Conservation (phyloP, 2,329 filamentous ascomycete species). For the Penicillium palitans region DNA sequence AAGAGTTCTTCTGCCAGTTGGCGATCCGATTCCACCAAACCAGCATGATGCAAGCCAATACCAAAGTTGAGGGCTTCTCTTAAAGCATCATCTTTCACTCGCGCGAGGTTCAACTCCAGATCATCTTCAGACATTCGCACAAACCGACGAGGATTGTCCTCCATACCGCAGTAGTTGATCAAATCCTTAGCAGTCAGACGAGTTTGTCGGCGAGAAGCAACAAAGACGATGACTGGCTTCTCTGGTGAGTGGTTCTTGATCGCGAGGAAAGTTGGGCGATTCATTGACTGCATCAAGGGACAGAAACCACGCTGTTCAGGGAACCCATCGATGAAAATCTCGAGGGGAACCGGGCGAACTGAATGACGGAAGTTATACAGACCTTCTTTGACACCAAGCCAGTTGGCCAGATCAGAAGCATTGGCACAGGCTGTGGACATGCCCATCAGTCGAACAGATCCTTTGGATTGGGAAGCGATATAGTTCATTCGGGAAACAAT, state of each 20-base stretch:
- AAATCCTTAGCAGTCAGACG: conserved; percentile 92
- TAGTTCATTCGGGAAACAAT: conserved; percentile 96
- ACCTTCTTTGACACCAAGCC: conserved; percentile 93
- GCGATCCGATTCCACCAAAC: conserved; percentile 90
- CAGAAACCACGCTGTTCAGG: conserved; percentile 94
- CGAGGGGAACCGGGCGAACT: conserved; percentile 89
- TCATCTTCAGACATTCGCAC: conserved; percentile 94
- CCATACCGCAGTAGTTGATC: conserved; percentile 97
- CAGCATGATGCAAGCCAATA: conserved; percentile 95
- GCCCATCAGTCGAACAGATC: conserved; percentile 83
- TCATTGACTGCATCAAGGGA: conserved; percentile 98
- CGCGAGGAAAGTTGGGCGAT: conserved; percentile 90
- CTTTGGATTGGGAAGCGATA: conserved; percentile 90
- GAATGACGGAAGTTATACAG: conserved; percentile 98
- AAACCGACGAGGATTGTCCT: conserved; percentile 93
- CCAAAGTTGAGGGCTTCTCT: conserved; percentile 95
- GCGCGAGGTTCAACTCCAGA: conserved; percentile 77
- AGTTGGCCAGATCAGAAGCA: conserved; percentile 88
- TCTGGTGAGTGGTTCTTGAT: conserved; percentile 95
- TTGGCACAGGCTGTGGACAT: conserved; percentile 99
- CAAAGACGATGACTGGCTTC: conserved; percentile 97
- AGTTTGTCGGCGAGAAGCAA: conserved; percentile 91
- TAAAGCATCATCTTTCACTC: conserved; percentile 90
- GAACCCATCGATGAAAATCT: conserved; percentile 97
- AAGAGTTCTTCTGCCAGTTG: conserved; percentile 93